Evolutionary conservation across 75 land plant species (phyloP), one percentile per base, ranked within the genome.

Genomic region (Picea sitchensis): DNA sequence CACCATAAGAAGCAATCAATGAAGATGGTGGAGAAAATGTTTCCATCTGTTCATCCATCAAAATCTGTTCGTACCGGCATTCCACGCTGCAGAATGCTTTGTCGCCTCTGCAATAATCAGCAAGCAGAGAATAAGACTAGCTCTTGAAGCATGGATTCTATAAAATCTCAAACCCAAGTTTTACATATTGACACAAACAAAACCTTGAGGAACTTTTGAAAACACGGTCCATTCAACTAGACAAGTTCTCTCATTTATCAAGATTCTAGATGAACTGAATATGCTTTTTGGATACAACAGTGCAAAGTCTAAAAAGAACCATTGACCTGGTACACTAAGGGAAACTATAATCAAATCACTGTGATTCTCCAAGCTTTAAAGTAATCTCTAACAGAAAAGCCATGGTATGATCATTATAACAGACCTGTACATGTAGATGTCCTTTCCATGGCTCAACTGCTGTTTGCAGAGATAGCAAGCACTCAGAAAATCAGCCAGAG

Each of bases 11-110:
- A 20, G 11, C 54, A 71, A 8, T 71, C 0, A 47, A 71, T 14
- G 71, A 17, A 71, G 54, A 71, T 41, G 74, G 74, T 44, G 74
- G 74, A 18, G 74, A 44, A 71, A 71, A 71, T 71, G 54, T 89
- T 68, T 87, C 87, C 23, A 63, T 79, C 34, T 71, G 76, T 73
- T 91, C 90, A 61, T 91, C 93, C 31, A 79, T 73, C 68, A 83
- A 30, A 26, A 90, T 92, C 65, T 92, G 92, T 51, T 90, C 85
- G 65, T 31, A 78, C 59, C 93, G 73, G 59, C 93, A 92, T 77
- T 92, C 93, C 41, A 65, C 79, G 79, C 92, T 90, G 80, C 93
- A 92, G 61, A 92, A 92, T 18, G 93, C 92, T 59, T 85, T 85
- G 65, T 92, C 93, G 57, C 93, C 93, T 65, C 93, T 92, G 90